Base-by-base conservation (phyloP, 2,329 filamentous ascomycete genomes). In the Apiospora kogelbergensis region DNA sequence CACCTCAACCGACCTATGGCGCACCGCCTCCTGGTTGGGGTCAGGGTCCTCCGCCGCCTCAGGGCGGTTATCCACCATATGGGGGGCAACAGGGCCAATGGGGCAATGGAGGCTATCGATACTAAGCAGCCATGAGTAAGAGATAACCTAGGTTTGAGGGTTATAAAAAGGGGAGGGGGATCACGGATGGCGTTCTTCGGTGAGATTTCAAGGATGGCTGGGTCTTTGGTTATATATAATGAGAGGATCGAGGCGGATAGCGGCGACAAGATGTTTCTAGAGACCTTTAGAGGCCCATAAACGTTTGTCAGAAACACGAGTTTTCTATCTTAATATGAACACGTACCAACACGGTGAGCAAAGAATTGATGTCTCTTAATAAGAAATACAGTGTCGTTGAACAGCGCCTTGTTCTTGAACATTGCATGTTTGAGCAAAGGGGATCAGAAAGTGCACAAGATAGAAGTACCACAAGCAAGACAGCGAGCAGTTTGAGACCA, bases 21-120 rank as follows among this genome's bases (percentile, higher is more conserved):
- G 69, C 69, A 66, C 66, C 70, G n/a, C 69, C 67, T 6, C 73
- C 68, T 37, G 67, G 70, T 15, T 73, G 73, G 45, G 71, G 70
- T n/a, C 40, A 72, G 70, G 53, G 70, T 66, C 69, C 30, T 22
- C 68, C 66, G 3, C 71, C 71, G 9, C 71, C 69, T 17, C 71
- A 68, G 3, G 69, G 70, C 57, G 70, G 70, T 24, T 66, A 70
- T n/a, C 68, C 65, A 11, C 72, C 70, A 65, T 73, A 72, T 37
- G 67, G 70, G 10, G 53, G 53, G 1, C 53, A 60, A 9, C 53
- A 60, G 30, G 68, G 68, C 15, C 63, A 65, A 26, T 65, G 63
- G 63, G 63, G 63, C 26, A 37, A 30, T 40, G 60, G 63, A 7
- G 63, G 63, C 6, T 65, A 65, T 20, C 11, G 63, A 11, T 65